Evolutionary conservation across 75 land plant genomes (phyloP), one percentile per base, ranked within the genome.

Genomic region (Cryptomeria japonica): DNA sequence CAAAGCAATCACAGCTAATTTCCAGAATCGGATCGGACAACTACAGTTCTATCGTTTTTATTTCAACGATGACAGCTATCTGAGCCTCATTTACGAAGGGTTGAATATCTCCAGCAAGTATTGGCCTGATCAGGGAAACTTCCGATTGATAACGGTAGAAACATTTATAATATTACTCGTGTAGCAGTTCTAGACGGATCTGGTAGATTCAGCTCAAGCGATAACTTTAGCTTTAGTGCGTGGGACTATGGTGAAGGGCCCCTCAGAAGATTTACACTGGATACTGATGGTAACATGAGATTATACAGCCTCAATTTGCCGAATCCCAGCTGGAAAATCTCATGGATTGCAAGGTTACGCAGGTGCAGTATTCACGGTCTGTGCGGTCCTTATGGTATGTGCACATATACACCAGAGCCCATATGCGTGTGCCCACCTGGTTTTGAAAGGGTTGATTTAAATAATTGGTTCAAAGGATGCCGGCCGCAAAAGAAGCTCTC

Each of bases 181-280:
- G 32, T 72, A 36, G 94, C 87, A 6, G 73, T 72, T 22, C 46
- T 93, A 12, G 88, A 92, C 80, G 92, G 89, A 2, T 34, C 61
- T 92, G 93, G 51, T 6, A 36, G 80, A 19, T 92, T 92, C 72
- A 28, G 0, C 3, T 90, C 94, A 6, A 93, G 93, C 82, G 93
- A 92, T 46, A 0, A 44, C 3, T 76, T 92, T n/a, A 19, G 79
- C 14, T 87, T 90, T 36, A 86, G 49, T n/a, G 92, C 92, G 13
- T 88, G 92, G 22, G 95, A 94, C 58, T 49, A 46, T 61, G 92
- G 93, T 47, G 73, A 58, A 22, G 88, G 90, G 32, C 46, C 88
- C n/a, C 86, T 84, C 34, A 89, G 94, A 73, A 85, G 92, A 46
- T 44, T 94, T 11, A 47, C 51, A 10, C 51, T 47, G 51, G 51